phyloP scores from a whole-genome alignment of 139 green algal species.

The Yamagishiella unicocca region DNA sequence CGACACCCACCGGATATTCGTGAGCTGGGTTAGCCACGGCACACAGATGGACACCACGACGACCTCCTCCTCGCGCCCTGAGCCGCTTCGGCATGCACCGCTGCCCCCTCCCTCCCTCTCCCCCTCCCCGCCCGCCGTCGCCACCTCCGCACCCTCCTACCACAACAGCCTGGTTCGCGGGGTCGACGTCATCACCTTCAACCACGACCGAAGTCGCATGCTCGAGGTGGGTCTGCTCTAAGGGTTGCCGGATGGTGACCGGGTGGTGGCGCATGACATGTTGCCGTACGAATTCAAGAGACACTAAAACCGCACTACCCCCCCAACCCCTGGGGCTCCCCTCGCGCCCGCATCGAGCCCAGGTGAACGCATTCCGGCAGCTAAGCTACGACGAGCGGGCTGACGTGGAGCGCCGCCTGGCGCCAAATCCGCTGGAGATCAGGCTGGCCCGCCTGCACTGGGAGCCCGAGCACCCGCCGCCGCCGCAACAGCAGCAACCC shows the following conservation, averaged over 20 bases:
- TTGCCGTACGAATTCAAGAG: no score
- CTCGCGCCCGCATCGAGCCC: background rate
- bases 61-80: background rate
- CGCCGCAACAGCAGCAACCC: background rate
- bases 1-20: slow-evolving; percentile 37
- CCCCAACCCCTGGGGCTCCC: no score
- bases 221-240: background rate
- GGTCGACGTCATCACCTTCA: slow-evolving; percentile 42
- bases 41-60: background rate
- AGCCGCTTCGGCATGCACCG: background rate
- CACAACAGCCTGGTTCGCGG: slow-evolving; percentile 5
- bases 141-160: background rate
- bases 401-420: slow-evolving; percentile 1
- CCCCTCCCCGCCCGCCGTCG: background rate
- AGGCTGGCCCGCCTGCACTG: slow-evolving; percentile 30
- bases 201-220: slow-evolving; percentile 27
- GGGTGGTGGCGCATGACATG: no score
- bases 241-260: no score
- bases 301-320: no score
- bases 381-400: slow-evolving; percentile 31
- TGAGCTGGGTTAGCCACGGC: slow-evolving; percentile 5
- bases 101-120: background rate
- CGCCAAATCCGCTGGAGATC: slow-evolving; percentile 22
- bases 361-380: slow-evolving; percentile 38
- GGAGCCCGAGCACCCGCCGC: background rate